Evolutionary conservation across 2,329 filamentous ascomycete species (phyloP).

Genomic region (Capronia coronata): DNA sequence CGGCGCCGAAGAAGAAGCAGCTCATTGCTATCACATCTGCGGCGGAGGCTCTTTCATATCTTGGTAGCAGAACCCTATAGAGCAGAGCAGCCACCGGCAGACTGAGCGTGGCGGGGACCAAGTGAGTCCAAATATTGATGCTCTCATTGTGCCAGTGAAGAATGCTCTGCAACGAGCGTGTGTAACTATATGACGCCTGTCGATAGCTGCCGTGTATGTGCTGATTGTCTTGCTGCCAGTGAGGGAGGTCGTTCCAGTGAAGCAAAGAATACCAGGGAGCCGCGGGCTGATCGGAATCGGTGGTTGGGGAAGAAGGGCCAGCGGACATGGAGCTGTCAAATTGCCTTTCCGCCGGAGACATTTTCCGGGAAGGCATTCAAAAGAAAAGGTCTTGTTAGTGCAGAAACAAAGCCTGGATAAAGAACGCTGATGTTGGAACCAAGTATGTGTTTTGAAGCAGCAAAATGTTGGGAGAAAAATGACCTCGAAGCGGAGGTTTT

Average conservation of each 20-base stretch:
- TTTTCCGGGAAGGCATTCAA: no score
- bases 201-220: slow-evolving; percentile 63
- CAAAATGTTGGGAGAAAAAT: background rate
- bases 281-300: slow-evolving; percentile 22
- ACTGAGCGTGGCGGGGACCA: slow-evolving; percentile 56
- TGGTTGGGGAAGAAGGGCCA: background rate
- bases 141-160: slow-evolving; percentile 62
- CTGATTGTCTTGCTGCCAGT: slow-evolving; percentile 59
- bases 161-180: slow-evolving; percentile 52
- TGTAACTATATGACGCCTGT: slow-evolving; percentile 55
- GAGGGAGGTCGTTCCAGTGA: slow-evolving; percentile 48
- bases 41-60: slow-evolving; percentile 57
- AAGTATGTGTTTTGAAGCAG: no score
- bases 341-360: background rate
- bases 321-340: background rate
- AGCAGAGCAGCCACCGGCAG: slow-evolving; percentile 44
- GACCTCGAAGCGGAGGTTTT: no score
- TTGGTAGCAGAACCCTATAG: slow-evolving; percentile 53
- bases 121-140: slow-evolving; percentile 66
- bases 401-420: no score
- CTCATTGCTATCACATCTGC: slow-evolving; percentile 65
- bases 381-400: no score
- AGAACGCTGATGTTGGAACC: no score
- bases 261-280: slow-evolving; percentile 30
- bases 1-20: slow-evolving; percentile 72